A percentile compares a stretch with the other conserved stretches of the same genome.
Evolutionary conservation across 495 filamentous ascomycete genomes (phyloP).

Genomic region (Apodospora peruviana): DNA sequence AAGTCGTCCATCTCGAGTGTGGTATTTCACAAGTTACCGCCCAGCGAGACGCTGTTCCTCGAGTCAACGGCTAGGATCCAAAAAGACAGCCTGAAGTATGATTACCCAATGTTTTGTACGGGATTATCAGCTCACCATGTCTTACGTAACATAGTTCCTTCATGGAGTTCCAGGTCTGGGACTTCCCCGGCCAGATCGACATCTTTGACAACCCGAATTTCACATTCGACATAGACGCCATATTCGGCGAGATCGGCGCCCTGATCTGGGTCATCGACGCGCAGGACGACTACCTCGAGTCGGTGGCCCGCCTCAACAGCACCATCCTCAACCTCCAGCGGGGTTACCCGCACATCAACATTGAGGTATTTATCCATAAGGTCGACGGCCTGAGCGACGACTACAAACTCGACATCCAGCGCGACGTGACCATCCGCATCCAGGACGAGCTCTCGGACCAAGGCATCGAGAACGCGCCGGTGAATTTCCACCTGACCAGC

Average conservation of each 20-base stretch:
- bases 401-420: conserved; percentile 86
- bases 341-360: conserved; percentile 83
- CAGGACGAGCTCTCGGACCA: conserved; percentile 91
- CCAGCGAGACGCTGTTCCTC: conserved; percentile 88
- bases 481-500: conserved; percentile 89
- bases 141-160: conserved; percentile 71
- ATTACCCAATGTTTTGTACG: neutral
- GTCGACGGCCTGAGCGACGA: conserved; percentile 93
- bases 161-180: conserved; percentile 98
- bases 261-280: conserved; percentile 98
- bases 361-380: conserved; percentile 98
- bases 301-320: conserved; percentile 75
- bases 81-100: conserved; percentile 85
- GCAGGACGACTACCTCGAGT: conserved; percentile 92
- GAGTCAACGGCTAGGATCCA: conserved; percentile 91
- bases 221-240: conserved; percentile 74
- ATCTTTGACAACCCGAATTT: conserved; percentile 66
- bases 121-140: no score
- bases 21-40: conserved; percentile 95
- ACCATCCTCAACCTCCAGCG: conserved; percentile 84
- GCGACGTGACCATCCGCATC: conserved; percentile 93
- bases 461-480: conserved; percentile 84
- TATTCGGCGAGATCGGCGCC: conserved; percentile 89
- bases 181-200: conserved; percentile 91
- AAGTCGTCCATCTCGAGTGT: conserved; percentile 98